phyloP scores from a whole-genome alignment of 345 rosid genomes.

The Citrus unshiu region DNA sequence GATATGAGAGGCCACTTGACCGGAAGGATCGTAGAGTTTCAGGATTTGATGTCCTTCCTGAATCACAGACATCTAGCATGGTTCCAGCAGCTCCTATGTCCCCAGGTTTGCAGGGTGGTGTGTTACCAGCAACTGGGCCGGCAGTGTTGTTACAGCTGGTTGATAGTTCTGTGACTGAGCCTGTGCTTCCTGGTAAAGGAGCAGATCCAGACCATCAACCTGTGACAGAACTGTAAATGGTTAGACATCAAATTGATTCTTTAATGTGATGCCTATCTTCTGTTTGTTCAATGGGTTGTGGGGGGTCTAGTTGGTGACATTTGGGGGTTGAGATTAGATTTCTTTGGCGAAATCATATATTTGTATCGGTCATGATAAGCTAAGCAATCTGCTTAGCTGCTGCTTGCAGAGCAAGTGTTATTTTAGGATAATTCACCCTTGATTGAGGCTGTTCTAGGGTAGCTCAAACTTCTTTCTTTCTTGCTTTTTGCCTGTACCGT shows the following conservation, averaged over 20 bases:
- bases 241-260: background rate
- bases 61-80: constrained; percentile 14
- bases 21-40: constrained; percentile 22
- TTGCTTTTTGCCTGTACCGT: background rate
- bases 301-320: background rate
- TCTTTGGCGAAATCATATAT: background rate
- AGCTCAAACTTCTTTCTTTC: background rate
- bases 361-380: background rate
- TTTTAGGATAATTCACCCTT: background rate
- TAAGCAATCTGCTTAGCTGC: background rate
- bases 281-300: background rate
- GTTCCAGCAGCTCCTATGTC: constrained; percentile 22
- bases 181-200: constrained; percentile 9
- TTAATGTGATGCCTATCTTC: background rate
- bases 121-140: constrained; percentile 14
- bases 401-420: background rate
- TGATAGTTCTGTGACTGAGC: constrained; percentile 21
- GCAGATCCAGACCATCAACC: constrained; percentile 9
- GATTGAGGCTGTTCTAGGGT: background rate
- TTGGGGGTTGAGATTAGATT: background rate
- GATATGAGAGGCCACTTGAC: constrained; percentile 37
- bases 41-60: constrained; percentile 27
- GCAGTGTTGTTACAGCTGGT: background rate
- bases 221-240: constrained; percentile 2
- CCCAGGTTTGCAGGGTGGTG: constrained; percentile 16